Conservation (phyloP, 805 yeast species). For the Wickerhamomyces subpelliculosus region DNA sequence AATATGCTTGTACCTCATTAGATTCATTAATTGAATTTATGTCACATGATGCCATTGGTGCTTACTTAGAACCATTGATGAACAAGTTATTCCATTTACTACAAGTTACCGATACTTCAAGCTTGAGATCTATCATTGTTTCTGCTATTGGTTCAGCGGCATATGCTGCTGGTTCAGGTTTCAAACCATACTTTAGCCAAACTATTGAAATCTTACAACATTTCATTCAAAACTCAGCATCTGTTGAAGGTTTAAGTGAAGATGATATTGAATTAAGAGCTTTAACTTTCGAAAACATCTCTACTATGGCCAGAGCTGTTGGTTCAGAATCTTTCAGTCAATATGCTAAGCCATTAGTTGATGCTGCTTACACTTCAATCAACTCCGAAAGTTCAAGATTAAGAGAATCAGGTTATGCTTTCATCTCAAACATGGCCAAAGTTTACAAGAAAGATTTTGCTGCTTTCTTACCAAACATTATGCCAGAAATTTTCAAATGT, state of each 20-base stretch:
- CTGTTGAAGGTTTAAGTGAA: constrained; percentile 72
- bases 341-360: constrained; percentile 81
- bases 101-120: constrained; percentile 65
- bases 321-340: constrained; percentile 84
- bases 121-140: constrained; percentile 70
- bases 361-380: constrained; percentile 78
- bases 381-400: constrained; percentile 74
- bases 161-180: constrained; percentile 85
- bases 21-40: constrained; percentile 91
- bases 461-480: constrained; percentile 71
- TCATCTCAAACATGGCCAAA: constrained; percentile 88
- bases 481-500: constrained; percentile 80
- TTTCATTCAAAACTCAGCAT: constrained; percentile 62
- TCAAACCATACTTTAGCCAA: constrained; percentile 76
- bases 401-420: constrained; percentile 92
- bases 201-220: constrained; percentile 80
- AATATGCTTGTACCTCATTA: constrained; percentile 83
- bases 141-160: constrained; percentile 98
- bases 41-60: constrained; percentile 75
- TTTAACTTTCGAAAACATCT: constrained; percentile 84
- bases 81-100: constrained; percentile 82
- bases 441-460: constrained; percentile 89
- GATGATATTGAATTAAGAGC: constrained; percentile 91
- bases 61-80: constrained; percentile 84
- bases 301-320: constrained; percentile 95